These are phyloP conservation scores for Hypoxylon trugodes DNA, from an alignment of 495 filamentous ascomycete species.

Conservation along the genomic window DNA sequence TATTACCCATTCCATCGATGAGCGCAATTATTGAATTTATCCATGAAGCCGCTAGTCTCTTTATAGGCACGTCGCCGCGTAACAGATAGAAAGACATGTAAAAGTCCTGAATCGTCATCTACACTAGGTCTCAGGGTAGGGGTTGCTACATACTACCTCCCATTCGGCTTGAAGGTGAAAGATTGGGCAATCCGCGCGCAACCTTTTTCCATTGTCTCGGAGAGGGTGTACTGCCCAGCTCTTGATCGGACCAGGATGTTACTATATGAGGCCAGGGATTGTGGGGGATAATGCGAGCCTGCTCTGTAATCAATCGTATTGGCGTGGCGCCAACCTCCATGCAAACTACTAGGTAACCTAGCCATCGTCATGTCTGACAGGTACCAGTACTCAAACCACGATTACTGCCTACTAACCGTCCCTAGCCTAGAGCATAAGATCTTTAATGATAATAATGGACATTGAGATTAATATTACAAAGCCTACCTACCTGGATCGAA, in stretches of 20 bases:
- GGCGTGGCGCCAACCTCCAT: constrained; percentile 10
- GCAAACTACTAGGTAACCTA: neutral
- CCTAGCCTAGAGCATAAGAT: constrained; percentile 15
- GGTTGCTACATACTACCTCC: no score
- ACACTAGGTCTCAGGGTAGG: neutral
- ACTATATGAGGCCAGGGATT: constrained; percentile 15
- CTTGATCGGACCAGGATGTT: constrained; percentile 27
- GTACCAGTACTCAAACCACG: constrained; percentile 27
- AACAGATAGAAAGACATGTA: constrained; percentile 25
- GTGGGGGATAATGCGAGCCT: constrained; percentile 38
- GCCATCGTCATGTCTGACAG: constrained; percentile 25
- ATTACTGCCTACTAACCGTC: constrained; percentile 6
- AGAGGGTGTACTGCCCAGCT: constrained; percentile 7
- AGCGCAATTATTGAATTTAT: constrained; percentile 30
- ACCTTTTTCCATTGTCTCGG: constrained; percentile 28
- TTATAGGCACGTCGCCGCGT: constrained; percentile 24
- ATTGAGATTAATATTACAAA: constrained; percentile 6
- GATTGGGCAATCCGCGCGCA: constrained; percentile 37
- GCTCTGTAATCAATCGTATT: constrained; percentile 22
- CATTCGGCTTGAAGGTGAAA: constrained; percentile 19
- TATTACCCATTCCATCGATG: constrained; percentile 15
- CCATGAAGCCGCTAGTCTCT: constrained; percentile 32
- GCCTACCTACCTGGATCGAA: constrained; percentile 3
- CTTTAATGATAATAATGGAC: constrained; percentile 12
- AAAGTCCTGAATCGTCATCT: constrained; percentile 17